Base-by-base conservation (phyloP, 2,329 filamentous ascomycete species). In the Drechslera avenae region DNA sequence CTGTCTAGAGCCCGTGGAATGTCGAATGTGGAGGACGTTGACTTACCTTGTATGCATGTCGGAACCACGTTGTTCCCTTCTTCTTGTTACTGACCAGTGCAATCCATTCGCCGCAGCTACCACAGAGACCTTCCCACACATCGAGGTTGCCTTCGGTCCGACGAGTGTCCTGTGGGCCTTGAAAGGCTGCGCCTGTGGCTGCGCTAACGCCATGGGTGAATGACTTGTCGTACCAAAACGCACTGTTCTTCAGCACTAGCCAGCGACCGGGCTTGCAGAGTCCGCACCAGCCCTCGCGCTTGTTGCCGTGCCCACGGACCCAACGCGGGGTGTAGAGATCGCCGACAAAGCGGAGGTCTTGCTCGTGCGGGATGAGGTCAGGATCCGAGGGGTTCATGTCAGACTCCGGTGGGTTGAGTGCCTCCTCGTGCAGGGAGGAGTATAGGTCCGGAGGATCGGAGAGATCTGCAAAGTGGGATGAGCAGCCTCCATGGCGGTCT, bases 181-280 rank as follows among this genome's bases (percentile, higher is more conserved):
- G 86, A 75, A 94, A 93, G 3, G 87, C 84, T 56, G 82, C 86
- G 18, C 90, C 90, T 0, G 90, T 93, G 3, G 88, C 87, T 21
- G 89, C 90, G 67, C 88, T 91, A 71, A 95, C 90, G 41, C 90
- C 90, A 67, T 95, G 91, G 2, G 88, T 90, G 72, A 94, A 95
- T 50, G 87, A 90, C 79, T 94, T 93, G 77, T 95, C 90, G 73
- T 95, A 95, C 90, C 91, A 95, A 72, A 90, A 96, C 5, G 90
- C 90, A 47, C 88, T 92, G 75, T 95, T 94, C 78, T 94, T 95
- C 52, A 96, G 79, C 13, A 92, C 89, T 46, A 93, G 82, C 91
- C 91, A 95, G 41, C 89, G 81, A 2, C 89, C 89, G 2, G 89
- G 88, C 71, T 91, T 92, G 78, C 90, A 95, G 62, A 93, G 89